Conservation (phyloP, 768 basidiomycete species). For the Boletus sp. region DNA sequence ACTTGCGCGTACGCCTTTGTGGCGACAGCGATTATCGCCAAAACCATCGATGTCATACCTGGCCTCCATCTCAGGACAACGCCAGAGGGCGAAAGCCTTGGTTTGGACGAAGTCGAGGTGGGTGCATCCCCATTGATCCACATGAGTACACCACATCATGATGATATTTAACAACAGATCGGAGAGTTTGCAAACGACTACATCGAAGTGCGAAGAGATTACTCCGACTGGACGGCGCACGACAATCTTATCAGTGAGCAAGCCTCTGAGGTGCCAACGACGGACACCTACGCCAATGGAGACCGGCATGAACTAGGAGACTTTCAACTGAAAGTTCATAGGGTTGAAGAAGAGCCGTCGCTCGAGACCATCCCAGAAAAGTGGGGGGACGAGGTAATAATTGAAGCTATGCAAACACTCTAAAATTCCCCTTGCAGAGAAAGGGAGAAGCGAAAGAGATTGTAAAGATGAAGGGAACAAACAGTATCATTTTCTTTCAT, state of each 20-base stretch:
- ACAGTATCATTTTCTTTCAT: background rate
- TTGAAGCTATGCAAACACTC: background rate
- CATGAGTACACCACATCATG: background rate
- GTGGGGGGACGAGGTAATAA: background rate
- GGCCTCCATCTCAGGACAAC: slow-evolving; percentile 55
- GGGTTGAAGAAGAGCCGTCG: slow-evolving; percentile 12
- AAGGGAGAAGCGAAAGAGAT: background rate
- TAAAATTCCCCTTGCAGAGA: background rate
- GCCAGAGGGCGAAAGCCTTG: slow-evolving; percentile 56
- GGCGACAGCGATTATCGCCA: slow-evolving; percentile 59
- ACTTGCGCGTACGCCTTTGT: slow-evolving; percentile 59
- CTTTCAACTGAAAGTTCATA: background rate
- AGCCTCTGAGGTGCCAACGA: slow-evolving; percentile 6
- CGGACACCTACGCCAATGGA: slow-evolving; percentile 26
- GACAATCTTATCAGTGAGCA: slow-evolving; percentile 15
- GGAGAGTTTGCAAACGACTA: slow-evolving; percentile 72
- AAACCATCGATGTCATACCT: slow-evolving; percentile 54
- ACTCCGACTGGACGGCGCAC: slow-evolving; percentile 47
- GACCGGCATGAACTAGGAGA: slow-evolving; percentile 42
- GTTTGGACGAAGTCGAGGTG: slow-evolving; percentile 74
- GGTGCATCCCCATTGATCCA: slow-evolving; percentile 10
- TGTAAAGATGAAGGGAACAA: background rate
- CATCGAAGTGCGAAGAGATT: slow-evolving; percentile 67
- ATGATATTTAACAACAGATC: slow-evolving; percentile 39
- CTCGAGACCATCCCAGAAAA: slow-evolving; percentile 20